Conservation (phyloP, 2,329 filamentous ascomycete genomes). For the Mollisia scopiformis region DNA sequence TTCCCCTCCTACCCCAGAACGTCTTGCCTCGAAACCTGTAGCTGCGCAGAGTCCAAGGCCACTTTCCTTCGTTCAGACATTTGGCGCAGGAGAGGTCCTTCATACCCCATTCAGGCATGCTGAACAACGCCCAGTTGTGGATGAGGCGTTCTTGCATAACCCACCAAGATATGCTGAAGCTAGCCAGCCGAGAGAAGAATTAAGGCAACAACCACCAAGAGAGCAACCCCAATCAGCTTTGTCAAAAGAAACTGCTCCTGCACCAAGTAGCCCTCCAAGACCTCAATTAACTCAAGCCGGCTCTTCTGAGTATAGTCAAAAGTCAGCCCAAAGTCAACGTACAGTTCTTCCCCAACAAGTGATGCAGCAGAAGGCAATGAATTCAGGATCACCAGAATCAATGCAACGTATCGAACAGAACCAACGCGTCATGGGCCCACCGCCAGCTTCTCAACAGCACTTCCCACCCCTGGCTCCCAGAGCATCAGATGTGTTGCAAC, state of each 20-base stretch:
- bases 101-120: background rate
- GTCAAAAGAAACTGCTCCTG: background rate
- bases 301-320: conserved; percentile 11
- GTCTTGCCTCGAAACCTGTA: no score
- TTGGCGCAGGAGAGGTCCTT: background rate
- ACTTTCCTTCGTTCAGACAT: background rate
- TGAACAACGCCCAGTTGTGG: background rate
- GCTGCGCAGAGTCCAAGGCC: background rate
- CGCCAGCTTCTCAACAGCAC: conserved; percentile 1
- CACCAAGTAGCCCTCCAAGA: background rate
- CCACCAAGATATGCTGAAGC: background rate
- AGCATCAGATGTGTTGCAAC: conserved; percentile 9
- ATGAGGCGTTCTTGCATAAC: background rate
- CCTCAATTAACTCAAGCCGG: conserved; percentile 9
- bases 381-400: background rate
- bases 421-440: background rate
- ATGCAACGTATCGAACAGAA: background rate
- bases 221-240: background rate
- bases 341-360: background rate
- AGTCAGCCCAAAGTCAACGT: conserved; percentile 2
- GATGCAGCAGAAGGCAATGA: conserved; percentile 4
- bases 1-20: no score
- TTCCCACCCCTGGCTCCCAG: conserved; percentile 6
- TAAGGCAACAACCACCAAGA: background rate
- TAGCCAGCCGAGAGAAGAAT: background rate